Evolutionary conservation across 192 early-diverging fungal species (phyloP), one percentile per base, ranked within the genome.

Genomic region (Coemansia sp.): DNA sequence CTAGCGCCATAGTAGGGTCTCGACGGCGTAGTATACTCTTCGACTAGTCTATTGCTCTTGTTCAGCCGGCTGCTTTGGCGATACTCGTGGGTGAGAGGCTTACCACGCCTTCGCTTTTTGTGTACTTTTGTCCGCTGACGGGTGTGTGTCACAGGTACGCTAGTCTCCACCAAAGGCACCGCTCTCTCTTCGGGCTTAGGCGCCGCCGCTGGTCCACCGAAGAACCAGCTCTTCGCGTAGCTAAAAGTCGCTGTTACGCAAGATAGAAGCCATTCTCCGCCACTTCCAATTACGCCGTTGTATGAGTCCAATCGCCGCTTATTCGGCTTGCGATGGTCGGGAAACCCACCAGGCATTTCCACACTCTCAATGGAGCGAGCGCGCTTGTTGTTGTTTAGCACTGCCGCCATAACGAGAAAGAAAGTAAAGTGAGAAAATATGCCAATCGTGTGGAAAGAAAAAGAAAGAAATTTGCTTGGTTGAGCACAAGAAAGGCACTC

Each of bases 271-370:
- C 71, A 66, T 21, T 50, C 58, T 11, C 38, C 50, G 6, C 58
- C 31, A 47, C 53, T 23, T 20, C n/a, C 39, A 13, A 34, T 43
- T 28, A 52, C 56, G 12, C 25, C 20, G 18, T 18, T 61, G 31
- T 7, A 42, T 26, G 25, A 45, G 41, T n/a, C 34, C 23, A 25
- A 12, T 64, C 52, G 66, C 39, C 66, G 72, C 33, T 56, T 65
- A 11, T 42, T 31, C 20, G 34, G 42, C 35, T 62, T 66, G 25
- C 59, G 31, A 25, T 6, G 38, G 16, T 42, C 42, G 6, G 76
- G 76, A 53, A 78, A 78, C 16, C 66, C 37, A 20, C 76, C 76
- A 8, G 76, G 76, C 47, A 78, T 69, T 4, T 78, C 71, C 6
- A 42, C 14, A 3, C 50, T 16, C 28, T 78, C 76, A 6, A 21